Evolutionary conservation across 2,329 filamentous ascomycete genomes (phyloP).

Genomic region (Pleomassaria siparia): DNA sequence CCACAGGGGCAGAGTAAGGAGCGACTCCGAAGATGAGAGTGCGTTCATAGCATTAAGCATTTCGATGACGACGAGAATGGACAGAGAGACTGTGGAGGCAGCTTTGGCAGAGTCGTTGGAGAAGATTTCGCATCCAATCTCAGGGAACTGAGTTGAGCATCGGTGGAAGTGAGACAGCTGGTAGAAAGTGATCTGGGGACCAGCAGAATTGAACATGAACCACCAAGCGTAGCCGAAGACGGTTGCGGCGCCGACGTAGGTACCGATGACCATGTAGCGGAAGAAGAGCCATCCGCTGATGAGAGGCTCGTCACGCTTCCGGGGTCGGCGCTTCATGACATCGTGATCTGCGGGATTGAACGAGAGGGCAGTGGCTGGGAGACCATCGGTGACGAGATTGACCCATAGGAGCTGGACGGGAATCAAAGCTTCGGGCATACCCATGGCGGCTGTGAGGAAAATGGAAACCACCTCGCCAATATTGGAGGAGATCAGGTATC

Average conservation of each 20-base stretch:
- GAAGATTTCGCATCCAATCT: conserved; percentile 94
- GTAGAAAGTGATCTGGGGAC: conserved; percentile 87
- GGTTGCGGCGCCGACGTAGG: conserved; percentile 90
- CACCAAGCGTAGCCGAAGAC: conserved; percentile 99
- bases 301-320: conserved; percentile 89
- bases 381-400: conserved; percentile 95
- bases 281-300: conserved; percentile 97
- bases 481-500: conserved; percentile 98
- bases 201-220: conserved; percentile 94
- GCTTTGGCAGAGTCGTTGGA: conserved; percentile 80
- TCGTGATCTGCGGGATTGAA: conserved; percentile 99
- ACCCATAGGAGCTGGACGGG: conserved; percentile 98
- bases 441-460: conserved; percentile 92
- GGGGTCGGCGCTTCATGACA: conserved; percentile 89
- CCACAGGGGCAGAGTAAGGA: conserved; percentile 93
- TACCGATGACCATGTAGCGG: conserved; percentile 94
- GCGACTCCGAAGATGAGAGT: conserved; percentile 89
- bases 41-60: conserved; percentile 99
- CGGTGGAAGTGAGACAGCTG: conserved; percentile 92
- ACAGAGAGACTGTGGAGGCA: conserved; percentile 90
- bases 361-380: conserved; percentile 91
- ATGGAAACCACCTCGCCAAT: conserved; percentile 99
- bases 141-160: conserved; percentile 81
- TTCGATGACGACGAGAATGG: conserved; percentile 91
- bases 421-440: conserved; percentile 96